Evolutionary conservation across 2,329 filamentous ascomycete genomes (phyloP), one percentile per base, ranked within the genome.

Genomic region (Epichloe hybrida): DNA sequence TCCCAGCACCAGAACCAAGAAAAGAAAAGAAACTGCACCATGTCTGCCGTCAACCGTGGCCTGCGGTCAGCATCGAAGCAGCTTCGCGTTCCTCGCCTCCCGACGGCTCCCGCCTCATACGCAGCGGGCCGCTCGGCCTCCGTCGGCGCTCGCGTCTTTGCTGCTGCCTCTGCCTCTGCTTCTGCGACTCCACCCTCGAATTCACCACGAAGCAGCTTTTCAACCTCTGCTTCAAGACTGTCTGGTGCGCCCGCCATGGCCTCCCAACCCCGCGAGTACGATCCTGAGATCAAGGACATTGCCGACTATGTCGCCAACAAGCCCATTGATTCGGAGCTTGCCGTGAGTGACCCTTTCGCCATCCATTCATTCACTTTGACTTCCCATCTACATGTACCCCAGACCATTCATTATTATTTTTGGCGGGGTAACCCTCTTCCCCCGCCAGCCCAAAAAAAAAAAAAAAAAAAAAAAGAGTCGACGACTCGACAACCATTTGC

Each of bases 201-300:
- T 11, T 47, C 56, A 54, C 64, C 63, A 55, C 57, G 66, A 60
- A 13, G 57, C 54, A 59, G 62, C 61, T 77, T 77, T 64, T 75
- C 74, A 62, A 77, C 75, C 58, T 72, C 72, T 59, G 61, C 69
- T 57, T 62, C 70, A 48, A 67, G 68, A 58, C 65, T 68, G 57
- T 76, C 72, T 51, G 69, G 70, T 57, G 73, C 75, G 59, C 71
- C 75, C 59, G 64, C 70, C 59, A 72, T 71, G 67, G 68, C 78
- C 63, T 66, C 73, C 43, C 66, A 72, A 61, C 63, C 69, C 54
- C 71, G 77, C 66, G 76, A 82, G 59, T 96, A 91, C 70, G 91
- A 97, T 66, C 81, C 86, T 56, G 91, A 96, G 73, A 93, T 97
- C 69, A 83, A 82, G 69, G 90, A 97, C 67, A 95, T 98, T 76